These are phyloP conservation scores for Kodamaea laetipori DNA, from an alignment of 805 yeast genomes.

Conservation along the genomic window DNA sequence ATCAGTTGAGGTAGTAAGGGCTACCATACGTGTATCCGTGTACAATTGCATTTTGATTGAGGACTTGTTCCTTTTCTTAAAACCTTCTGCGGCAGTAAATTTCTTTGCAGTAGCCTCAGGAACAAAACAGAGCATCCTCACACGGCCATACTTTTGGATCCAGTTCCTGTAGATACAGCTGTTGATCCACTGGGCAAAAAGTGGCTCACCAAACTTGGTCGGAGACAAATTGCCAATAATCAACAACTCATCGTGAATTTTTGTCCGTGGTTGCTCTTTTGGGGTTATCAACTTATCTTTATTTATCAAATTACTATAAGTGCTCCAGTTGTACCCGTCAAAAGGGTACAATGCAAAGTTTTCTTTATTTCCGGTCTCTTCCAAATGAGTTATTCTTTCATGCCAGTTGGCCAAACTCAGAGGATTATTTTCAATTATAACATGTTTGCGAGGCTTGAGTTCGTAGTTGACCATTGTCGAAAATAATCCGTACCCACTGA, in stretches of 20 bases:
- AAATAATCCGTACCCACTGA: conserved; percentile 61
- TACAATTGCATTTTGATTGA: conserved; percentile 66
- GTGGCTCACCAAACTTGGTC: conserved; percentile 58
- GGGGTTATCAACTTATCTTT: conserved; percentile 45
- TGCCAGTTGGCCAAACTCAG: conserved; percentile 30
- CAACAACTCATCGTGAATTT: conserved; percentile 55
- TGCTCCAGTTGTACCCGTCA: conserved; percentile 71
- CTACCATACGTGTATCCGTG: conserved; percentile 59
- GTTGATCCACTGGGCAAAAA: conserved; percentile 72
- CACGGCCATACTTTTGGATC: conserved; percentile 71
- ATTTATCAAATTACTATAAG: conserved; percentile 53
- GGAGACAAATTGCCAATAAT: conserved; percentile 61
- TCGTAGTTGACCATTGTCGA: conserved; percentile 62
- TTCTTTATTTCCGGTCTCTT: conserved; percentile 26
- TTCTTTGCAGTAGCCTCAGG: conserved; percentile 58
- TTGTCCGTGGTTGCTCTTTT: conserved; percentile 28
- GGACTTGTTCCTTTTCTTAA: conserved; percentile 57
- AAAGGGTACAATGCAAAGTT: conserved; percentile 34
- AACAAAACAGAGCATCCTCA: conserved; percentile 71
- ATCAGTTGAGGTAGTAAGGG: conserved; percentile 36
- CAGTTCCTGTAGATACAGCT: conserved; percentile 72
- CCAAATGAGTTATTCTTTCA: conserved; percentile 25
- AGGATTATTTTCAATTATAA: conserved; percentile 57
- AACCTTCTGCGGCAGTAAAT: conserved; percentile 57
- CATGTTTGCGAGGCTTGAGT: conserved; percentile 63